Base-by-base conservation (phyloP, 768 basidiomycete species). In the Mycena leptocephala region DNA sequence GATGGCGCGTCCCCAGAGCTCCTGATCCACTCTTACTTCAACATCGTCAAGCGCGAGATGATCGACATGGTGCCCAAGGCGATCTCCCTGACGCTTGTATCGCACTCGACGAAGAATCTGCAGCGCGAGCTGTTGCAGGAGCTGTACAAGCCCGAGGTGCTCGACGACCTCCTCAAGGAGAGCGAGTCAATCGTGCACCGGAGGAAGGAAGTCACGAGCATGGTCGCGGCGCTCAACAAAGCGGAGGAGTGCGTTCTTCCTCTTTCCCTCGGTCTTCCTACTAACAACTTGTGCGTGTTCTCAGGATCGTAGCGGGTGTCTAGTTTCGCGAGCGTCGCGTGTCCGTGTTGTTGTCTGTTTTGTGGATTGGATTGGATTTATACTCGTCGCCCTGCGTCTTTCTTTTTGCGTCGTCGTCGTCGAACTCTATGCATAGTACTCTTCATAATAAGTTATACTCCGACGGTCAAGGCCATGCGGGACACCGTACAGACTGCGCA, bases 61-160 rank as follows among this genome's bases (percentile, higher is more conserved):
- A 99, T 99, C 81, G 98, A 99, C 86, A 98, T 98, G 97, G 96
- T 99, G 30, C 98, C 98, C 10, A 99, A 99, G 85, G 96, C 96
- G 22, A 96, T 98, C 83, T 93, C 95, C 13, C 87, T 95, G 77
- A 99, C 96, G 20, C 92, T 99, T 41, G 98, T 99, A 63, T 95
- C 93, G 82, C 93, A 93, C 85, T 94, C 97, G 74, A 99, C 98
- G 86, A 98, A 99, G 86, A 93, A 96, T 84, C 88, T 99, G 74
- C 98, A 99, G 87, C 91, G 94, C 75, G 97, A 98, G 85, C 90
- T 99, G 48, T 86, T 99, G 66, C 96, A 98, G 83, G 96, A 99
- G 87, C 90, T 99, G 30, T 99, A 99, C 90, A 98, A 98, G 85
- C 94, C 97, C 18, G 98, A 99, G 16, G 96, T 98, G 20, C 89